These are phyloP conservation scores for Cavenderia fasciculata DNA, from an alignment of 78 protist species.

Conservation along the genomic window DNA sequence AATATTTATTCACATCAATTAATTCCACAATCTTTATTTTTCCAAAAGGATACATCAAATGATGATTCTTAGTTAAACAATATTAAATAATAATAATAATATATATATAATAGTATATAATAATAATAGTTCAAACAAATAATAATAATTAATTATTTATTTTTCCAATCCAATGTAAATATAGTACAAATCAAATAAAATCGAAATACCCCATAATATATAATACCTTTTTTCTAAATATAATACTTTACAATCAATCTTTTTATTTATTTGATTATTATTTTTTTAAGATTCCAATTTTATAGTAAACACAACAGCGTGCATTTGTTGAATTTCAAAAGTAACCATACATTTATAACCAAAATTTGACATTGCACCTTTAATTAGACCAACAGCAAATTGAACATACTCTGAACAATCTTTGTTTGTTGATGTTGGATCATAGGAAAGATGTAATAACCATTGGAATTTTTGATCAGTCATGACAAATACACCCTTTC, in stretches of 20 bases:
- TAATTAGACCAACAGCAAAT: conserved; percentile 55
- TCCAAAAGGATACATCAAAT: conserved; percentile 6
- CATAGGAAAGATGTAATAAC: conserved; percentile 65
- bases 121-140: too few species aligned
- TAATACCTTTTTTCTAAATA: too few species aligned
- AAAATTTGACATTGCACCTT: conserved; percentile 73
- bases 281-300: conserved; percentile 22
- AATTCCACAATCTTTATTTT: conserved; percentile 26
- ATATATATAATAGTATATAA: too few species aligned
- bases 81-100: too few species aligned
- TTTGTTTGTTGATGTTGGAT: conserved; percentile 34
- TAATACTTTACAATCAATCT: too few species aligned
- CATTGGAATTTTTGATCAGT: conserved; percentile 68
- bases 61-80: conserved; percentile 27
- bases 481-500: conserved; percentile 72
- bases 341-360: conserved; percentile 62
- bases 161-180: too few species aligned
- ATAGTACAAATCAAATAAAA: too few species aligned
- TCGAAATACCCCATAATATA: too few species aligned
- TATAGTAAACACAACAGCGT: conserved; percentile 49
- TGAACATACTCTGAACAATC: conserved; percentile 71
- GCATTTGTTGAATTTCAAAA: conserved; percentile 58
- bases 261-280: background rate
- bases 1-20: conserved; percentile 60
- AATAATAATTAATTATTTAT: too few species aligned